These are phyloP conservation scores for Phialophora verrucosa DNA, from an alignment of 2,329 filamentous ascomycete genomes.

Conservation along the genomic window DNA sequence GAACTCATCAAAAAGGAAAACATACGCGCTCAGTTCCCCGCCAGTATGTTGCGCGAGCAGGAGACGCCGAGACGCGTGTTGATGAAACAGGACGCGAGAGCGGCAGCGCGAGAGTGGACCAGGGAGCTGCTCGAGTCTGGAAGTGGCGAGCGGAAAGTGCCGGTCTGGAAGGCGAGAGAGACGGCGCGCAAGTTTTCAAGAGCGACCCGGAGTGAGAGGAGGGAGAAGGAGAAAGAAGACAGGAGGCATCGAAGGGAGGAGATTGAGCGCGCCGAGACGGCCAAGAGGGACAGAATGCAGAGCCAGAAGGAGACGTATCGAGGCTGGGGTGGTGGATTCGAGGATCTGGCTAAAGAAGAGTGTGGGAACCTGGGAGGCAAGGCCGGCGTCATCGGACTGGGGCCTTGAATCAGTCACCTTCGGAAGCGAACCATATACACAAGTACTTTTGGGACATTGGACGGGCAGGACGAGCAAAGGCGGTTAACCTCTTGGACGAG, in stretches of 20 bases:
- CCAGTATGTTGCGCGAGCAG: constrained; percentile 21
- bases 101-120: not conserved
- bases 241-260: constrained; percentile 9
- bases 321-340: constrained; percentile 30
- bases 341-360: constrained; percentile 14
- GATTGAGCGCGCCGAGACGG: not conserved
- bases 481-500: no score
- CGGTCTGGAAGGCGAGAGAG: constrained; percentile 9
- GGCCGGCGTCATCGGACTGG: constrained; percentile 18
- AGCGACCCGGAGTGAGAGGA: not conserved
- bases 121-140: not conserved
- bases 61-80: not conserved
- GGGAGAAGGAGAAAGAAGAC: not conserved
- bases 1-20: constrained; percentile 30
- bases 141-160: not conserved
- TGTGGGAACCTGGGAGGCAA: not conserved
- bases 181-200: not conserved
- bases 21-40: constrained; percentile 28
- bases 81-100: not conserved
- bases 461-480: no score
- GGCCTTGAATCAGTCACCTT: not conserved
- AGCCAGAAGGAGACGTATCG: constrained; percentile 14
- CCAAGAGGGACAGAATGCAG: not conserved
- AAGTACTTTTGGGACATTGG: no score
- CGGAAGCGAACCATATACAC: not conserved